A percentile compares a stretch with the other conserved stretches of the same genome.
Conservation (phyloP, 2,329 filamentous ascomycete species). For the Microthyrium microscopicum region DNA sequence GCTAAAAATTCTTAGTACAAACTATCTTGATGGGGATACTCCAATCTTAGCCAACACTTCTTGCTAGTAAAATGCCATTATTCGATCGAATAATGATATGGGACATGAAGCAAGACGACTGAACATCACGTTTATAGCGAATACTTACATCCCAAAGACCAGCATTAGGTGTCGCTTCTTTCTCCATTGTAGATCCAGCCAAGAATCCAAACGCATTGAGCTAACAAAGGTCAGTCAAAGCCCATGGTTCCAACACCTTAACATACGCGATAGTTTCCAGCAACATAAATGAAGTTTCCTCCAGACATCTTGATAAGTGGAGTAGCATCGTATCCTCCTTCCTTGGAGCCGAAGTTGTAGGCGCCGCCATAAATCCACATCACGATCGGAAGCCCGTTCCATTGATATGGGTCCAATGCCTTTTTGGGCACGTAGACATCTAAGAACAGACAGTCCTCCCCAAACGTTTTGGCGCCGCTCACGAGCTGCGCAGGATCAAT, state of each 20-base stretch:
- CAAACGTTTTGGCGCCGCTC: background rate
- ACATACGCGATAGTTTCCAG: constrained; percentile 29
- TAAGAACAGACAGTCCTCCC: constrained; percentile 35
- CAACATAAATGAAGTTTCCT: constrained; percentile 29
- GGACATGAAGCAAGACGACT: too few relatives aligned
- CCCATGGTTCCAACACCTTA: background rate
- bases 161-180: constrained; percentile 27
- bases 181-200: constrained; percentile 28
- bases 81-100: too few relatives aligned
- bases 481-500: constrained; percentile 1
- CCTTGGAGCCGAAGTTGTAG: constrained; percentile 4
- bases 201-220: constrained; percentile 28
- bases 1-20: too few relatives aligned
- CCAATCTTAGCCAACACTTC: too few relatives aligned
- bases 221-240: background rate
- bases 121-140: too few relatives aligned
- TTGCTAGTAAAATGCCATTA: too few relatives aligned
- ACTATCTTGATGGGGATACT: too few relatives aligned
- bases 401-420: constrained; percentile 11
- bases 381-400: constrained; percentile 2
- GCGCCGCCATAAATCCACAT: constrained; percentile 7
- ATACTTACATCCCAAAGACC: constrained; percentile 18
- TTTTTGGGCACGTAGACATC: constrained; percentile 31
- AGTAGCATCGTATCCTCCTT: constrained; percentile 5
- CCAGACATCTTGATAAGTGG: constrained; percentile 9